These are phyloP conservation scores for Vitis cinerea DNA, from an alignment of 164 flowering plant genomes.

Conservation along the genomic window DNA sequence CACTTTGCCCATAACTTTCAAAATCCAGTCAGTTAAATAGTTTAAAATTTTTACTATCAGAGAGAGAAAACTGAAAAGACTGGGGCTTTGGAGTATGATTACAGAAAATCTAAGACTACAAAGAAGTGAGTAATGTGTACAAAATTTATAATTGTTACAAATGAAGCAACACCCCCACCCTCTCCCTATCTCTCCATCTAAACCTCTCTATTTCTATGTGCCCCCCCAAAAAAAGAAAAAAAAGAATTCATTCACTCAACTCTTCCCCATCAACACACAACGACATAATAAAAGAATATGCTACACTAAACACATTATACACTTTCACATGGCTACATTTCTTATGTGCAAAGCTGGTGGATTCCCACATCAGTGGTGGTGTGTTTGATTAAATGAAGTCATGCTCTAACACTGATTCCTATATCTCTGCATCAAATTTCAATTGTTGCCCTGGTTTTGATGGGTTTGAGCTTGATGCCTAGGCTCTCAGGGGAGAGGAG, in stretches of 20 bases:
- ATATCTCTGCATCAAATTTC: slow-evolving; percentile 1
- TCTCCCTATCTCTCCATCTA: too few relatives aligned
- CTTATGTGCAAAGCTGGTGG: background rate
- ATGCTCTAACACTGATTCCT: background rate
- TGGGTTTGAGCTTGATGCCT: slow-evolving; percentile 86
- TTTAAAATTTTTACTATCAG: too few relatives aligned
- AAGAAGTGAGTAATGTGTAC: too few relatives aligned
- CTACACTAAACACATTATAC: background rate
- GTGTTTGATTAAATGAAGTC: background rate
- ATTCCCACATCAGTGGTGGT: background rate
- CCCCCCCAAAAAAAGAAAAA: background rate
- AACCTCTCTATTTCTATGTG: too few relatives aligned
- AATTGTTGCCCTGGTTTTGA: slow-evolving; percentile 45
- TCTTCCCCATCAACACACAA: too few relatives aligned
- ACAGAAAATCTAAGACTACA: too few relatives aligned
- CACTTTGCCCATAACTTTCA: too few relatives aligned
- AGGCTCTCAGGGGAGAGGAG: slow-evolving; percentile 85
- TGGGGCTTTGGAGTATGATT: too few relatives aligned
- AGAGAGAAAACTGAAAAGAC: too few relatives aligned
- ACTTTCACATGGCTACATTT: background rate
- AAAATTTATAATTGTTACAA: too few relatives aligned
- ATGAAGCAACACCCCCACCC: too few relatives aligned
- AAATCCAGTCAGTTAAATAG: too few relatives aligned
- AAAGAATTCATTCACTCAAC: background rate
- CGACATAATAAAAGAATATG: slow-evolving; percentile 13